These are phyloP conservation scores for Scalesia atractyloides DNA, from an alignment of 129 eudicot genomes.

Conservation along the genomic window DNA sequence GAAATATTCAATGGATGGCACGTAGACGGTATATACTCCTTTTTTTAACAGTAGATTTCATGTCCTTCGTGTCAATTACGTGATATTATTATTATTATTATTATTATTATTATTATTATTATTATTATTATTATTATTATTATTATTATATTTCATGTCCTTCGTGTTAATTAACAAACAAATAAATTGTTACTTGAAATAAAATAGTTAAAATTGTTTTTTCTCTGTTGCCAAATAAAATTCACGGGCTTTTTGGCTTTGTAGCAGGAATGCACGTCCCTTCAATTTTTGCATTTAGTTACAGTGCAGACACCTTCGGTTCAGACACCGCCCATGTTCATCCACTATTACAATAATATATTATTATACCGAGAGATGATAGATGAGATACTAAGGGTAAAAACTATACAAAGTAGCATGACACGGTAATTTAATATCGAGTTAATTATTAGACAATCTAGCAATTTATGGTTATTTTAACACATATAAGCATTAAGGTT, in stretches of 20 bases:
- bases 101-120: no score
- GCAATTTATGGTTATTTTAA: no score
- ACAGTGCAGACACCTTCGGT: background rate
- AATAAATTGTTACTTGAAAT: background rate
- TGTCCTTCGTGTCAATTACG: background rate
- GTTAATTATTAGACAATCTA: no score
- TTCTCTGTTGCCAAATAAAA: background rate
- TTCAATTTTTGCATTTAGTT: background rate
- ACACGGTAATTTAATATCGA: no score
- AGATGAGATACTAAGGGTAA: no score
- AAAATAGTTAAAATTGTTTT: background rate
- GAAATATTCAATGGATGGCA: background rate
- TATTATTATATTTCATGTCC: no score
- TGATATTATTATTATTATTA: background rate
- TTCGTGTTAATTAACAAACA: background rate
- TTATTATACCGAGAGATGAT: no score
- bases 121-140: no score
- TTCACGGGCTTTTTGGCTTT: slow-evolving; percentile 8
- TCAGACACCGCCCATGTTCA: slow-evolving; percentile 4
- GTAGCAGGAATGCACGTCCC: background rate
- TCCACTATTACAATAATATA: background rate
- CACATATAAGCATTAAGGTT: no score
- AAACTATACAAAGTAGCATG: no score
- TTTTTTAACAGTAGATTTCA: no score
- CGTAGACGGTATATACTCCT: background rate